Percentiles rank a stretch among this genome's conserved stretches.
phyloP scores from a whole-genome alignment of 2,329 filamentous ascomycete species.

The Aureobasidium sp. region DNA sequence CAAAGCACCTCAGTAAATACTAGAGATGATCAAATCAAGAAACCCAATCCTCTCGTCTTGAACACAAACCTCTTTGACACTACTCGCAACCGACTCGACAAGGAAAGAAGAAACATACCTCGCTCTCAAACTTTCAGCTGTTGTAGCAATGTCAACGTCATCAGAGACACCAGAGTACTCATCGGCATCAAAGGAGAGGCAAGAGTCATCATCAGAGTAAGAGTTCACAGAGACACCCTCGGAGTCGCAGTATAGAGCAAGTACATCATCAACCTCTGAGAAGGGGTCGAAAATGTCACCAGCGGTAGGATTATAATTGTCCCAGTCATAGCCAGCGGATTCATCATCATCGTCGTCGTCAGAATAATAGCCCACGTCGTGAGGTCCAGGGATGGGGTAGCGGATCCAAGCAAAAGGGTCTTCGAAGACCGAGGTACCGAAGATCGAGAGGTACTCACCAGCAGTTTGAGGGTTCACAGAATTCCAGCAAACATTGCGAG shows the following conservation, averaged over 20 bases:
- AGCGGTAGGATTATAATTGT: not conserved
- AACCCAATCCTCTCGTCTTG: not conserved
- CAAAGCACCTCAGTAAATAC: not conserved
- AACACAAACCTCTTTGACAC: not conserved
- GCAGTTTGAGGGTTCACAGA: not conserved
- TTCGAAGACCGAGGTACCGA: not conserved
- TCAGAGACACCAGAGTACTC: not conserved
- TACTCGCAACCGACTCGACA: not conserved
- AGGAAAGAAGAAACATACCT: not conserved
- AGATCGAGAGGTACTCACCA: not conserved
- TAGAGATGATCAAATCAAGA: not conserved
- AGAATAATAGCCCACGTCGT: not conserved
- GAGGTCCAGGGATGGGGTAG: not conserved
- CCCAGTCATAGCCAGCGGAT: not conserved
- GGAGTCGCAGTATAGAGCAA: not conserved
- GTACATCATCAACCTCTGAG: not conserved
- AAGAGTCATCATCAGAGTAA: not conserved
- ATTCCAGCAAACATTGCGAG: conserved; percentile 1
- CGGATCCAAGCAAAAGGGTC: conserved; percentile 12
- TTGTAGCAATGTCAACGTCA: not conserved
- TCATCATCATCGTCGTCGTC: not conserved
- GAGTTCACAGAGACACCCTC: not conserved
- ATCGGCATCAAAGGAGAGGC: not conserved
- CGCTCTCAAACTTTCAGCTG: not conserved
- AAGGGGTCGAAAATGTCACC: not conserved